phyloP scores from a whole-genome alignment of 2,329 filamentous ascomycete species.

The Beauveria varroae region DNA sequence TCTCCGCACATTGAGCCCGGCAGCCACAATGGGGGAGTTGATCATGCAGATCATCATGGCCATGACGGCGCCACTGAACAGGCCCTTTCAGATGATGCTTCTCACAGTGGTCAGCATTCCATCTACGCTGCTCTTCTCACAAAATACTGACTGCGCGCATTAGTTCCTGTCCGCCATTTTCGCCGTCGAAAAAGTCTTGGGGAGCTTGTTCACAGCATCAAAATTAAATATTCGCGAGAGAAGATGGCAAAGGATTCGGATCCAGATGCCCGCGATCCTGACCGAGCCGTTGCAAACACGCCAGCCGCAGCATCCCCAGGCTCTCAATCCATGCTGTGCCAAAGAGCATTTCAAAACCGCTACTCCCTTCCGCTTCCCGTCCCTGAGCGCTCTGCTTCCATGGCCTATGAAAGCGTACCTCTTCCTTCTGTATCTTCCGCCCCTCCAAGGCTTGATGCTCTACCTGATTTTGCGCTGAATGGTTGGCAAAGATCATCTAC shows the following conservation, averaged over 20 bases:
- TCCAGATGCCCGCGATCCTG: background rate
- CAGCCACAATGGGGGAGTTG: background rate
- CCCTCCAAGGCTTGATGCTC: constrained; percentile 23
- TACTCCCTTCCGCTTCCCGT: constrained; percentile 4
- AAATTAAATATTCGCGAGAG: constrained; percentile 20
- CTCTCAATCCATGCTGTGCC: background rate
- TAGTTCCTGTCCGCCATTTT: constrained; percentile 10
- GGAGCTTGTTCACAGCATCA: constrained; percentile 23
- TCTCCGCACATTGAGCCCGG: background rate
- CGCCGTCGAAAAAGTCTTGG: constrained; percentile 22
- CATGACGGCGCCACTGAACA: background rate
- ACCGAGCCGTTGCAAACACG: background rate
- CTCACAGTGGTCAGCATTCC: background rate
- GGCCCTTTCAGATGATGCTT: background rate
- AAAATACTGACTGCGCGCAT: constrained; percentile 10
- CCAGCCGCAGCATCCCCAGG: background rate
- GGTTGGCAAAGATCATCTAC: constrained; percentile 21
- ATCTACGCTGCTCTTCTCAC: background rate
- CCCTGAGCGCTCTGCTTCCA: constrained; percentile 2
- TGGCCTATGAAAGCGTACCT: background rate
- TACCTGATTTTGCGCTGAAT: constrained; percentile 19
- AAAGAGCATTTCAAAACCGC: background rate
- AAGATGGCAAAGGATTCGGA: constrained; percentile 9
- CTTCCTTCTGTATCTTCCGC: background rate
- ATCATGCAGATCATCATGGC: background rate